A percentile compares a stretch with the other conserved stretches of the same genome.
These are phyloP conservation scores for Rhodotorula kratochvilovae DNA, from an alignment of 768 basidiomycete genomes.

Conservation along the genomic window DNA sequence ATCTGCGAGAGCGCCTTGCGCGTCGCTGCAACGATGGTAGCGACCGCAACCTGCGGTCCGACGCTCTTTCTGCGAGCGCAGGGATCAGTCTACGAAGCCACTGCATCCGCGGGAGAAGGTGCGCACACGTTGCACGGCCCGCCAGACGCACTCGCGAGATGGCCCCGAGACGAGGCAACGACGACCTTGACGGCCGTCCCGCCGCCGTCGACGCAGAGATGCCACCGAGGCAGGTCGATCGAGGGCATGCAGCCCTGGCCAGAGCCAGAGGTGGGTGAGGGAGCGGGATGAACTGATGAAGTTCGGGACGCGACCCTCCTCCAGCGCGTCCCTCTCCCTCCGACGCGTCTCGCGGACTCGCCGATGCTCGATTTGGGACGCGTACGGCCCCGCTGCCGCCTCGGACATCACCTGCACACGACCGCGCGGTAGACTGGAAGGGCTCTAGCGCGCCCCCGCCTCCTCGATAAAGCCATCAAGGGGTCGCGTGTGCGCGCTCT, in stretches of 20 bases:
- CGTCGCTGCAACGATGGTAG: slow-evolving; percentile 42
- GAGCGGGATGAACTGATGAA: not conserved
- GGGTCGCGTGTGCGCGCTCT: too few species aligned
- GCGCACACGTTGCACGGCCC: slow-evolving; percentile 47
- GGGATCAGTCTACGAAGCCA: not conserved
- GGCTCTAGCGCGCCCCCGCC: not conserved
- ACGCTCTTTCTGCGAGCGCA: slow-evolving; percentile 40
- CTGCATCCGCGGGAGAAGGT: too few species aligned
- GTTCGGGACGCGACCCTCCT: not conserved
- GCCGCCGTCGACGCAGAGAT: slow-evolving; percentile 46
- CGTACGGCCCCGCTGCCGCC: too few species aligned
- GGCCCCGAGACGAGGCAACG: slow-evolving; percentile 28
- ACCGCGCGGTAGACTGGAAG: not conserved
- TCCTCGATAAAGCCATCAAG: not conserved
- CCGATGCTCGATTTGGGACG: not conserved
- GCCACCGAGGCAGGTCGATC: slow-evolving; percentile 9
- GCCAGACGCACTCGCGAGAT: slow-evolving; percentile 39
- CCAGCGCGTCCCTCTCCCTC: not conserved
- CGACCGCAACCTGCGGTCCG: slow-evolving; percentile 38
- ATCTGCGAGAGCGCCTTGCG: slow-evolving; percentile 41
- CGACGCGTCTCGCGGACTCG: not conserved
- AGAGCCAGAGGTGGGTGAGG: not conserved
- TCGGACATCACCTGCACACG: not conserved
- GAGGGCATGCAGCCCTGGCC: not conserved
- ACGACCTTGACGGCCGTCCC: slow-evolving; percentile 45